Conservation (phyloP, 495 filamentous ascomycete genomes). For the Xylaria acuta region DNA sequence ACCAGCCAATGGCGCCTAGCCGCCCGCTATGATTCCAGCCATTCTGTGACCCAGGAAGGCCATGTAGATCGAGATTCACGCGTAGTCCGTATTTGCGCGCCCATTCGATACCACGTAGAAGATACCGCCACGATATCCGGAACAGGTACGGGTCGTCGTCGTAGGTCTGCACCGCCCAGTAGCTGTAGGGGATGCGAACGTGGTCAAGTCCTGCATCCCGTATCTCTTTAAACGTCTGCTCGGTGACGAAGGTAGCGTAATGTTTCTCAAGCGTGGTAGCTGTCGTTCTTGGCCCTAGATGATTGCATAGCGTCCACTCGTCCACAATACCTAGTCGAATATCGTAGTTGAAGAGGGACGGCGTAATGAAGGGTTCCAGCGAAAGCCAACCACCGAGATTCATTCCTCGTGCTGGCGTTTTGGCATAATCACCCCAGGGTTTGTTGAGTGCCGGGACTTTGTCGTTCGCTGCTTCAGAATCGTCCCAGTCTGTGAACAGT, state of each 20-base stretch:
- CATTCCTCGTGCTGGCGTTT: slow-evolving; percentile 81
- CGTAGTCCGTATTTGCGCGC: slow-evolving; percentile 91
- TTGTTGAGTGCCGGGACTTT: slow-evolving; percentile 81
- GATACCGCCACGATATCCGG: slow-evolving; percentile 90
- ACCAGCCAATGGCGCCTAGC: slow-evolving; percentile 74
- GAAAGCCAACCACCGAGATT: slow-evolving; percentile 96
- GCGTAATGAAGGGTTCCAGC: slow-evolving; percentile 93
- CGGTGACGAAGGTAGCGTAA: slow-evolving; percentile 85
- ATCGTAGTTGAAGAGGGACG: slow-evolving; percentile 84
- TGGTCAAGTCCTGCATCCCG: slow-evolving; percentile 91
- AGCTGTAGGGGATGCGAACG: slow-evolving; percentile 91
- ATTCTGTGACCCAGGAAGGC: slow-evolving; percentile 82
- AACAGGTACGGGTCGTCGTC: slow-evolving; percentile 87
- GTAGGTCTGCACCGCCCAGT: slow-evolving; percentile 92
- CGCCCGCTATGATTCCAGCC: slow-evolving; percentile 89
- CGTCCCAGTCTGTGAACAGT: slow-evolving; percentile 84
- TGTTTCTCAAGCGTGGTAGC: slow-evolving; percentile 79
- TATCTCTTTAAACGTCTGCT: slow-evolving; percentile 84
- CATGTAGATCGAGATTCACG: slow-evolving; percentile 94
- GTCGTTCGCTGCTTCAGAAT: slow-evolving; percentile 76
- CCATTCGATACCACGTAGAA: slow-evolving; percentile 91
- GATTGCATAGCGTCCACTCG: slow-evolving; percentile 78
- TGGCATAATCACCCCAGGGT: slow-evolving; percentile 75
- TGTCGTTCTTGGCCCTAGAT: slow-evolving; percentile 68
- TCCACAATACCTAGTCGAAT: slow-evolving; percentile 72